A percentile compares a stretch with the other conserved stretches of the same genome.
Evolutionary conservation across 768 basidiomycete genomes (phyloP).

Genomic region (Boletus rufocinnamomeus): DNA sequence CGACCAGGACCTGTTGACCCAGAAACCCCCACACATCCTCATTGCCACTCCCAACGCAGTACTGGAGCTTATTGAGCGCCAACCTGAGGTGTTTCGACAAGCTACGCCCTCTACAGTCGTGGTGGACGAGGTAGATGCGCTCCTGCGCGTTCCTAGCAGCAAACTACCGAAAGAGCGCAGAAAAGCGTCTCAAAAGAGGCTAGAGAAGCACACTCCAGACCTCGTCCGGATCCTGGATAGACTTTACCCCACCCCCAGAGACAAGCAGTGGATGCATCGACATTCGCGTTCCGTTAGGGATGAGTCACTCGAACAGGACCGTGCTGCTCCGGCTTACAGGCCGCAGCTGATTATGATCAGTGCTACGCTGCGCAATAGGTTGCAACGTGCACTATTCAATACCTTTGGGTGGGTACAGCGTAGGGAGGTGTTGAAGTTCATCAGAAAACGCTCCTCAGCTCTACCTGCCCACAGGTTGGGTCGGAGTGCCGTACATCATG

Average conservation of each 20-base stretch:
- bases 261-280: background rate
- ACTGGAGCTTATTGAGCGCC: slow-evolving; percentile 52
- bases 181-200: slow-evolving; percentile 41
- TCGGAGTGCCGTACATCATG: slow-evolving; percentile 48
- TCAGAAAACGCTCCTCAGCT: slow-evolving; percentile 29
- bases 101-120: slow-evolving; percentile 55
- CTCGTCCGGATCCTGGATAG: slow-evolving; percentile 60
- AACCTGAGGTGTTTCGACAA: slow-evolving; percentile 47
- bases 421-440: slow-evolving; percentile 37
- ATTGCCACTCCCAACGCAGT: slow-evolving; percentile 73
- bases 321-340: slow-evolving; percentile 18
- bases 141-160: slow-evolving; percentile 52
- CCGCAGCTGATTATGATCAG: slow-evolving; percentile 71
- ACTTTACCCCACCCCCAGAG: slow-evolving; percentile 47
- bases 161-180: slow-evolving; percentile 40
- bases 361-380: slow-evolving; percentile 63
- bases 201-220: slow-evolving; percentile 55
- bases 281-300: slow-evolving; percentile 1
- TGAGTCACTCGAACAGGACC: slow-evolving; percentile 9
- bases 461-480: slow-evolving; percentile 30
- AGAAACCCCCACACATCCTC: slow-evolving; percentile 61
- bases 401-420: slow-evolving; percentile 61
- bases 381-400: slow-evolving; percentile 42
- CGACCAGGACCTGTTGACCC: slow-evolving; percentile 41
- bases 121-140: slow-evolving; percentile 77